Base-by-base conservation (phyloP, 805 yeast species). In the Starmera quercuum region DNA sequence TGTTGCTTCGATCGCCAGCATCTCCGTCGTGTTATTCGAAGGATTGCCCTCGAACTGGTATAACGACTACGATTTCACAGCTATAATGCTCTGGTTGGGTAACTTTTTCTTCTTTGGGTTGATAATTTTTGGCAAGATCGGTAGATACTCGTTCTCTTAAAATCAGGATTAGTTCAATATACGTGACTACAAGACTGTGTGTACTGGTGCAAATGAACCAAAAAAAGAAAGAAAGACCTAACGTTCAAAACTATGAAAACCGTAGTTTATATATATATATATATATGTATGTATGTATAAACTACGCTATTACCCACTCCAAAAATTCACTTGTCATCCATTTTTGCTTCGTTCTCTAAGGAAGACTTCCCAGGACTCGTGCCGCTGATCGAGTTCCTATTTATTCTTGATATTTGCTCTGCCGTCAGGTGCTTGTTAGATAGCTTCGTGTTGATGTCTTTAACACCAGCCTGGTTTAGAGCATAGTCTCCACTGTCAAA, bases 401-500 rank as follows among this genome's bases (percentile, higher is more conserved):
- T 74, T 40, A 76, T 73, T 47, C 76, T 70, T 38, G 73, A 71
- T 31, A 76, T 77, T 51, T 70, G 66, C 44, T 74, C 80, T 22
- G 51, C 46, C 15, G 45, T 42, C 20, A 45, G 26, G 16, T 45
- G 51, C 27, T 39, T 41, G 31, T 46, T 40, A 18, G 48, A 42
- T 18, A 49, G 30, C 12, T 34, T 34, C 15, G 44, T 39, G 27
- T 42, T 38, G 20, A 40, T 47, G 20, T 45, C 44, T 21, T 40
- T 58, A 10, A 65, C 64, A 7, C 85, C 85, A 3, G 78, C 83
- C 54, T 68, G 78, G 46, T 77, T 83, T 71, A 87, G 72, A 9
- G 95, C 95, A 57, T 87, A 87, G 59, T 87, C 97, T 8, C 96
- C 96, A 41, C 94, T 82, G 53, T 87, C 97, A 51, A 87, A 88